Base-by-base conservation (phyloP, 805 yeast genomes). In the Ogataea parapolymorpha region DNA sequence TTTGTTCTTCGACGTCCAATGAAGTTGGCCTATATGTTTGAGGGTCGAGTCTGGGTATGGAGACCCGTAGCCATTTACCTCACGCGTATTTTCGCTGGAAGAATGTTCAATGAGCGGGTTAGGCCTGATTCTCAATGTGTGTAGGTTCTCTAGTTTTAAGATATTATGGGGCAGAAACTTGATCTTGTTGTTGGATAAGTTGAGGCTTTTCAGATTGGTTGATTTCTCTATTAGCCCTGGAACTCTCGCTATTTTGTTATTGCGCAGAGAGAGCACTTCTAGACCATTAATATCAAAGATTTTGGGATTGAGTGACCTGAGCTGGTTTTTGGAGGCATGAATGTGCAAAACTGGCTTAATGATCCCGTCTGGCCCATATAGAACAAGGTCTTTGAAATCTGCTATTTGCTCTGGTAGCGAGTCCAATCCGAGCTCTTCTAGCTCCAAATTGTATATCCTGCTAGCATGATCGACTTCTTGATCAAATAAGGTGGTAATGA, bases 351-450 rank as follows among this genome's bases (percentile, higher is more conserved):
- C 37, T 1, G 74, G 71, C 17, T 57, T 53, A n/a, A 55, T 54
- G 4, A 69, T 55, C 0, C 66, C 68, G 8, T 50, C 48, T 1
- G 51, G 45, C 5, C 60, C 64, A 46, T 68, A 70, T 6, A 73
- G 56, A n/a, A 78, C 79, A 50, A 78, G 57, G 40, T 78, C 69
- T 50, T 75, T 70, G 47, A 80, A 61, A 53, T 80, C 86, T 37
- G 70, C 71, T 22, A 80, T 67, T 47, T 78, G 82, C 37, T 75
- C 78, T 1, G 86, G 85, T 3, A 80, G 56, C 5, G 70, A 70
- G 9, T 61, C 63, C 28, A 80, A 58, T 0, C 67, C 70, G 58
- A 77, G 53, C 12, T 68, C 59, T 38, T 78, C 82, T 20, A 80
- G 51, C 41, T 70, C 59, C 2, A 80, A 62, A n/a, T 54, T 62